Conservation (phyloP, 140 eudicot genomes). For the Bidens hawaiensis region DNA sequence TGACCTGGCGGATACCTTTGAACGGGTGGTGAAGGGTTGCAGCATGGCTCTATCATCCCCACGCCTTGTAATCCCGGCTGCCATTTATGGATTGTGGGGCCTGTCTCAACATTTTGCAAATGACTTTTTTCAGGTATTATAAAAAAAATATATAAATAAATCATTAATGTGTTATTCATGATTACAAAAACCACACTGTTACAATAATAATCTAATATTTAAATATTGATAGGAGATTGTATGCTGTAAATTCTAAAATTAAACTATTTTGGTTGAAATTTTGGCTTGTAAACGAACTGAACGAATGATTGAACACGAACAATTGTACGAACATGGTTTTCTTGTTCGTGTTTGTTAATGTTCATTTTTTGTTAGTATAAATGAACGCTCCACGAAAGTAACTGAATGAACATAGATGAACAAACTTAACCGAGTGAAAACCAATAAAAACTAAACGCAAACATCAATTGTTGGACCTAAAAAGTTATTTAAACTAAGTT, state of each 20-base stretch:
- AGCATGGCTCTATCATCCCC: conserved; percentile 92
- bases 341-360: too few relatives aligned
- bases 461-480: too few relatives aligned
- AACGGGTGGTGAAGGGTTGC: conserved; percentile 65
- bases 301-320: too few relatives aligned
- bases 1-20: conserved; percentile 66
- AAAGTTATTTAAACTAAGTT: too few relatives aligned
- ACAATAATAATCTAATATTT: neutral
- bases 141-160: neutral
- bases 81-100: conserved; percentile 87
- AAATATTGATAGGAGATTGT: neutral
- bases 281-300: too few relatives aligned
- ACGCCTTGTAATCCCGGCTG: conserved; percentile 88
- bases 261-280: too few relatives aligned
- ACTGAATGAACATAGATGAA: too few relatives aligned
- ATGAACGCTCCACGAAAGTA: too few relatives aligned
- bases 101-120: conserved; percentile 69
- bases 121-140: conserved; percentile 70
- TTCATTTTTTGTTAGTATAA: too few relatives aligned
- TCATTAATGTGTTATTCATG: neutral
- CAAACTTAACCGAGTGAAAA: too few relatives aligned
- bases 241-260: neutral
- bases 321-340: too few relatives aligned
- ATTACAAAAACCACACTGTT: neutral
- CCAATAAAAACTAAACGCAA: too few relatives aligned